These are phyloP conservation scores for Rubia tinctorum DNA, from an alignment of 305 asterid species.

Conservation along the genomic window DNA sequence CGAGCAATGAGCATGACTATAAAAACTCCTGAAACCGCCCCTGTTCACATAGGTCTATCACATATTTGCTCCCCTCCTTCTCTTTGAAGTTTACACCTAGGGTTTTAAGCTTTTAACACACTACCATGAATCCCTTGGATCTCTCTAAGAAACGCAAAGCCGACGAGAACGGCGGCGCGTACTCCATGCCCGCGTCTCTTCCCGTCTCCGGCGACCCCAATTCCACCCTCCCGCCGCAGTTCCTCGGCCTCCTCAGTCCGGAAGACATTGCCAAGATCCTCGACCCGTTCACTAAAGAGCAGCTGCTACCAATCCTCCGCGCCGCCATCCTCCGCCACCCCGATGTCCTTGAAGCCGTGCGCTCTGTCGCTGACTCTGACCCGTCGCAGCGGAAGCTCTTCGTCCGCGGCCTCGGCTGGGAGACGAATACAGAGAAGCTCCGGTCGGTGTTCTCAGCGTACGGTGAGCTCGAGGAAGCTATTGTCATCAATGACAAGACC, in stretches of 20 bases:
- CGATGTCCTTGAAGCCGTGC: slow-evolving; percentile 68
- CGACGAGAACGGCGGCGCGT: slow-evolving; percentile 76
- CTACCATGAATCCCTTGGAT: slow-evolving; percentile 46
- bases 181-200: slow-evolving; percentile 33
- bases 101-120: slow-evolving; percentile 19
- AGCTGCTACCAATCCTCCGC: slow-evolving; percentile 66
- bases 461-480: slow-evolving; percentile 89
- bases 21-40: background rate
- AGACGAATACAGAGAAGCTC: slow-evolving; percentile 85
- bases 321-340: slow-evolving; percentile 77
- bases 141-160: slow-evolving; percentile 83
- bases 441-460: slow-evolving; percentile 61
- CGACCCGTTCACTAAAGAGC: slow-evolving; percentile 78
- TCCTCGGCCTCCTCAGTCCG: slow-evolving; percentile 42
- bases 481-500: slow-evolving; percentile 79
- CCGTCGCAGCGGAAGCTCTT: slow-evolving; percentile 78
- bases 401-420: slow-evolving; percentile 97
- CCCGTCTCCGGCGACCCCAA: slow-evolving; percentile 23
- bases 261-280: slow-evolving; percentile 82
- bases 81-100: slow-evolving; percentile 3
- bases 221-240: slow-evolving; percentile 27
- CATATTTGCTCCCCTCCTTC: background rate
- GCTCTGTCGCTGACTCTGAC: slow-evolving; percentile 82
- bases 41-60: background rate
- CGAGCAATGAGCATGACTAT: background rate